phyloP scores from a whole-genome alignment of 768 basidiomycete genomes.

The Psilocybe subaeruginosa region DNA sequence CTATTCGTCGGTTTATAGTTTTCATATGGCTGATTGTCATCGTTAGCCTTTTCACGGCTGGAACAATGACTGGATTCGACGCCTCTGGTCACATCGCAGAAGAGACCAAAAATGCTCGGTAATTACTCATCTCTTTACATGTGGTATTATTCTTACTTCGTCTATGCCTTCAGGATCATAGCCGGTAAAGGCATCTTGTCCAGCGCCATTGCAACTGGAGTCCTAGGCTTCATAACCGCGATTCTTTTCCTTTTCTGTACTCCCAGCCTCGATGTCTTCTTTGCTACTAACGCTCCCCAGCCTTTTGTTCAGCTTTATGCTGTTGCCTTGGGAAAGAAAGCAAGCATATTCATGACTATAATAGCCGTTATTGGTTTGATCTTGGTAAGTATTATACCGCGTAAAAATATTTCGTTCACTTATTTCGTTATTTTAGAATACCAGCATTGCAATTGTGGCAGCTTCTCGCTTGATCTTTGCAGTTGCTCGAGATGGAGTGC shows the following conservation, averaged over 20 bases:
- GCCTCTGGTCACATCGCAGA: slow-evolving; percentile 88
- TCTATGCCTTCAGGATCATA: slow-evolving; percentile 50
- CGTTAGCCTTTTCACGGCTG: slow-evolving; percentile 79
- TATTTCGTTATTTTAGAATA: slow-evolving; percentile 56
- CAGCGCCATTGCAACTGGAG: slow-evolving; percentile 77
- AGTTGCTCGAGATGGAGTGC: slow-evolving; percentile 91
- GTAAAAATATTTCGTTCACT: not conserved
- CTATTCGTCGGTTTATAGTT: not conserved
- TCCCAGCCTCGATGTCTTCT: slow-evolving; percentile 76
- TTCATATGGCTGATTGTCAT: not conserved
- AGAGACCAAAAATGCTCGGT: slow-evolving; percentile 84
- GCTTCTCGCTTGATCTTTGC: slow-evolving; percentile 89
- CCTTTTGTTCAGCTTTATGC: slow-evolving; percentile 91
- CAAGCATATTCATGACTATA: slow-evolving; percentile 85
- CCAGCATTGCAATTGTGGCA: slow-evolving; percentile 86
- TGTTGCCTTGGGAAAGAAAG: slow-evolving; percentile 77
- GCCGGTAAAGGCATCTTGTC: slow-evolving; percentile 84
- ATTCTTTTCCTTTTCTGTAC: slow-evolving; percentile 87
- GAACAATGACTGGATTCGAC: slow-evolving; percentile 90
- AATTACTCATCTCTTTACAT: slow-evolving; percentile 3
- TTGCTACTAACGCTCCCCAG: slow-evolving; percentile 80
- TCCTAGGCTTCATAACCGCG: slow-evolving; percentile 77
- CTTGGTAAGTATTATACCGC: slow-evolving; percentile 50
- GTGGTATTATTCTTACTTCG: not conserved
- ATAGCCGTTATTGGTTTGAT: slow-evolving; percentile 86